phyloP scores from a whole-genome alignment of 495 filamentous ascomycete species.

The Hyaloscypha bicolor region DNA sequence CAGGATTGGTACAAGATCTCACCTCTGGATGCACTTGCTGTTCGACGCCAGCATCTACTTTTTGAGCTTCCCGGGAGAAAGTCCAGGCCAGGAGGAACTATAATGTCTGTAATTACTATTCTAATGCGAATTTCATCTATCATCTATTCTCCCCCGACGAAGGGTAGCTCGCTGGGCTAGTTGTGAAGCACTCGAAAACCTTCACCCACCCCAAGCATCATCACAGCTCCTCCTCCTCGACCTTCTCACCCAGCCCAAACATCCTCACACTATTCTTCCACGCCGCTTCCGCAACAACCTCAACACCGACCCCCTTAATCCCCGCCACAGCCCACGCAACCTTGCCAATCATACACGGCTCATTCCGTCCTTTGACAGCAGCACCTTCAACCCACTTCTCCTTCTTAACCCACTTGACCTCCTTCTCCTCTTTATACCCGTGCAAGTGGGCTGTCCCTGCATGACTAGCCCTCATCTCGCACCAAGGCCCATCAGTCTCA shows the following conservation, averaged over 20 bases:
- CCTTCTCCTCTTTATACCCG: constrained; percentile 29
- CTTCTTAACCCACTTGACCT: constrained; percentile 74
- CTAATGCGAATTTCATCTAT: not conserved
- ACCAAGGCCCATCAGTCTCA: constrained; percentile 83
- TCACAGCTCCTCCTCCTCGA: not conserved
- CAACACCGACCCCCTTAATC: constrained; percentile 75
- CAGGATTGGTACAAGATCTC: too few species aligned
- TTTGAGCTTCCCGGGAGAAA: not conserved
- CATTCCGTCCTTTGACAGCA: constrained; percentile 92
- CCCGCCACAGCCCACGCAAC: constrained; percentile 86
- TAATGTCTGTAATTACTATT: constrained; percentile 3
- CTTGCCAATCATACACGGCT: constrained; percentile 78
- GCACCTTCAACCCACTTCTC: constrained; percentile 83
- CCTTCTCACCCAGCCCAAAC: constrained; percentile 67
- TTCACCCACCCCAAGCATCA: not conserved
- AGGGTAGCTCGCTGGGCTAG: not conserved
- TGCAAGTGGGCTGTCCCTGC: constrained; percentile 60
- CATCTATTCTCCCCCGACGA: not conserved
- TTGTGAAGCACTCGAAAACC: not conserved
- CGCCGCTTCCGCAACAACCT: constrained; percentile 83
- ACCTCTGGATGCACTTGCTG: too few species aligned
- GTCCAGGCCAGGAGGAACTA: not conserved
- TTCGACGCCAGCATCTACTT: too few species aligned
- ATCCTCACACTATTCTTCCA: constrained; percentile 83
- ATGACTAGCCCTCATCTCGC: constrained; percentile 53